Evolutionary conservation across 2,329 filamentous ascomycete genomes (phyloP).

Genomic region (Venturia oleaginea): DNA sequence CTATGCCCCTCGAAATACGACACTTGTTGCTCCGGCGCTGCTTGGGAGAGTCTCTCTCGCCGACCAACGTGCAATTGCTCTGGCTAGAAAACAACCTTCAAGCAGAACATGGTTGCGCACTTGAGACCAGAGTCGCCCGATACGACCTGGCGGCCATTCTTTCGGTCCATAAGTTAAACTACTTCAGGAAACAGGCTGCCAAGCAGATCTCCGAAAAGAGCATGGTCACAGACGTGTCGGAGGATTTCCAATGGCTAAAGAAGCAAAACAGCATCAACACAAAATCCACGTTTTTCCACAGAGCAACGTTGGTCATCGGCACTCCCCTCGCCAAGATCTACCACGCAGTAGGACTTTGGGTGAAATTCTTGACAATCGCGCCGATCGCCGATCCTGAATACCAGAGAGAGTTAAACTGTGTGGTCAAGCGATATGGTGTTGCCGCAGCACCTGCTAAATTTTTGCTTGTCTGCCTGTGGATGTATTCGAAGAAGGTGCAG

Average conservation of each 20-base stretch:
- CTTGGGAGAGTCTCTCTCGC: slow-evolving; percentile 31
- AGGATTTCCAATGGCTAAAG: slow-evolving; percentile 13
- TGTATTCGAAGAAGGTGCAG: slow-evolving; percentile 37
- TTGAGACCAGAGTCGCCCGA: slow-evolving; percentile 35
- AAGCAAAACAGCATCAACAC: slow-evolving; percentile 16
- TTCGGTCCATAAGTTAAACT: slow-evolving; percentile 25
- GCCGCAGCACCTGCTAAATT: slow-evolving; percentile 30
- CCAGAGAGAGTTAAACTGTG: slow-evolving; percentile 41
- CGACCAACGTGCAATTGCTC: slow-evolving; percentile 33
- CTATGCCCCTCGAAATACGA: slow-evolving; percentile 37
- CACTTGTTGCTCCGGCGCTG: slow-evolving; percentile 38
- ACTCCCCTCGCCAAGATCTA: slow-evolving; percentile 26
- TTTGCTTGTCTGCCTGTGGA: slow-evolving; percentile 40
- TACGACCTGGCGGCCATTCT: slow-evolving; percentile 40
- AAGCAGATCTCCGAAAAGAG: slow-evolving; percentile 8
- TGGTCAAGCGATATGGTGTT: slow-evolving; percentile 28
- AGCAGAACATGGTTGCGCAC: slow-evolving; percentile 30
- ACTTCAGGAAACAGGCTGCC: slow-evolving; percentile 19
- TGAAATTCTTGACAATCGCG: slow-evolving; percentile 43
- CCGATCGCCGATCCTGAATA: slow-evolving; percentile 44
- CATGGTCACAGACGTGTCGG: slow-evolving; percentile 4
- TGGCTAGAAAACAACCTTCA: slow-evolving; percentile 38
- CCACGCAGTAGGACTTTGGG: slow-evolving; percentile 32
- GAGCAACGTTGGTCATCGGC: slow-evolving; percentile 17
- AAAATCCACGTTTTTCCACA: slow-evolving; percentile 21